Percentiles rank a stretch among this genome's conserved stretches.
Evolutionary conservation across 345 rosid species (phyloP).

Genomic region (Syzygium aqueum): DNA sequence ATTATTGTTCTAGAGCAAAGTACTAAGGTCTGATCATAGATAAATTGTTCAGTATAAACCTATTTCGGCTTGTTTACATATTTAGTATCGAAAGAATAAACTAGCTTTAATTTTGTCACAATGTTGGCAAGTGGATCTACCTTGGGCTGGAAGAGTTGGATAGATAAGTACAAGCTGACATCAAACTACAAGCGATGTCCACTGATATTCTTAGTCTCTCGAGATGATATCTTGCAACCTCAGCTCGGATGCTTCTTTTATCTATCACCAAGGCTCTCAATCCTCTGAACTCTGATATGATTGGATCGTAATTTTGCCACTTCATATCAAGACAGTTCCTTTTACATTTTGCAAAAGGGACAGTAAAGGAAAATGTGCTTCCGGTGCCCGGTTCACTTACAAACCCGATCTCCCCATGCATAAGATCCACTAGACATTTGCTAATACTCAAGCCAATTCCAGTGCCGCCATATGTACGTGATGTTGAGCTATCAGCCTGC

Average conservation of each 20-base stretch:
- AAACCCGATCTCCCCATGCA: conserved; percentile 91
- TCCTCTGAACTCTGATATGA: conserved; percentile 46
- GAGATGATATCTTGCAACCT: conserved; percentile 72
- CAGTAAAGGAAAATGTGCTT: conserved; percentile 85
- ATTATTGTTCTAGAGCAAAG: not conserved
- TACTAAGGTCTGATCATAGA: not conserved
- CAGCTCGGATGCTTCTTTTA: conserved; percentile 59
- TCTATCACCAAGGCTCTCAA: conserved; percentile 69
- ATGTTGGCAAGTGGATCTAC: conserved; percentile 11
- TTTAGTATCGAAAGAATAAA: not conserved
- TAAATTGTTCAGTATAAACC: not conserved
- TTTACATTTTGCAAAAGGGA: conserved; percentile 47
- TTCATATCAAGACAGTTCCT: conserved; percentile 26
- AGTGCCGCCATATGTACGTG: conserved; percentile 93
- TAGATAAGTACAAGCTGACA: conserved; percentile 28
- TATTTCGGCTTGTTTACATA: not conserved
- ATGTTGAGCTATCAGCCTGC: conserved; percentile 98
- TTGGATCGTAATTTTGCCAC: conserved; percentile 33
- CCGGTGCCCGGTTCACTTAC: conserved; percentile 68
- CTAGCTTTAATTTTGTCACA: not conserved
- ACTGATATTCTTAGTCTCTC: conserved; percentile 58
- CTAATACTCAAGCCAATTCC: conserved; percentile 96
- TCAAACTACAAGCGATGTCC: conserved; percentile 27
- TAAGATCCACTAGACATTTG: conserved; percentile 81
- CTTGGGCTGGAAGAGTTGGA: conserved; percentile 25